Evolutionary conservation across 2,329 filamentous ascomycete species (phyloP), one percentile per base, ranked within the genome.

Genomic region (Colletotrichum lini): DNA sequence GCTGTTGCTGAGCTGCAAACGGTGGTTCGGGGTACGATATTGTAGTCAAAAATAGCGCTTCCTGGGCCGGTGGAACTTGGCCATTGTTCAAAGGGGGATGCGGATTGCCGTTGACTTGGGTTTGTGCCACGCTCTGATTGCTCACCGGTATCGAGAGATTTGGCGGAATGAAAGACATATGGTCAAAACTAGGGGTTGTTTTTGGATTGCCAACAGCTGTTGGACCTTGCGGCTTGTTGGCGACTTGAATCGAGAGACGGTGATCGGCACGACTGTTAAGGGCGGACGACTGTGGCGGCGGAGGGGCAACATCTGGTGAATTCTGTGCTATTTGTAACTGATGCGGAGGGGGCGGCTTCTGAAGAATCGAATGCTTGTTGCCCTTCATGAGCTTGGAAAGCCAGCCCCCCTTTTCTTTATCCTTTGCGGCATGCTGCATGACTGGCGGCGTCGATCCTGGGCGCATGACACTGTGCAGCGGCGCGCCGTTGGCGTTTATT

Each of bases 331-430:
- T 21, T 47, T 44, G 42, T 1, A 35, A 21, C n/a, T 40, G 50
- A 7, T 62, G n/a, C 6, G 13, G 50, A 10, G 61, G 57, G 7
- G 60, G 64, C 16, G 47, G 67, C 21, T 73, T 74, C 13, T 73
- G 71, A 12, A 72, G 58, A 0, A 73, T 58, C 6, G 47, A 13
- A 18, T 60, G n/a, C 16, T 69, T 74, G 10, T 45, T 44, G 23
- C 61, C 30, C n/a, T 70, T 73, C 62, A 52, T 70, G 1, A 73
- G 53, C 69, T 73, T 73, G 21, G 73, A 73, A 8, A 72, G 58
- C 74, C 71, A 75, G 10, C 73, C 54, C 2, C 64, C 72, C 35
- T 72, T 72, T 15, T 73, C 72, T n/a, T 62, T 74, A 4, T 57
- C 69, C 35, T 54, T 67, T n/a, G 52, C 42, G 10, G 62, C 38